Conservation (phyloP, 2,329 filamentous ascomycete genomes). For the Phialemonium atrogriseum region DNA sequence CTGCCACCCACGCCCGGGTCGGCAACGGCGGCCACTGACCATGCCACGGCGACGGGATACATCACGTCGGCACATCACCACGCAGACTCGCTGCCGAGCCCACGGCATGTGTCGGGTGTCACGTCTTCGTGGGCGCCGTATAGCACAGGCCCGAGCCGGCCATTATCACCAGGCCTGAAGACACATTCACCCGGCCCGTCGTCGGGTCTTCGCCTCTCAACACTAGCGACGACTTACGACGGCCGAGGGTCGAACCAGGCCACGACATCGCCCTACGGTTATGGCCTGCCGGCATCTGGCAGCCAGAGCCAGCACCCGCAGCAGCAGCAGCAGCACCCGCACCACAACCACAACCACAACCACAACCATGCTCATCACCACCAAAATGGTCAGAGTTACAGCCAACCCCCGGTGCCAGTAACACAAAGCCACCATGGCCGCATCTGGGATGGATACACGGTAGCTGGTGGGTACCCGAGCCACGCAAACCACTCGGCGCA, state of each 20-base stretch:
- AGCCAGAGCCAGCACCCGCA: too few relatives aligned
- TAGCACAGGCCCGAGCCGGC: constrained; percentile 29
- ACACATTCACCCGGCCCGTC: constrained; percentile 24
- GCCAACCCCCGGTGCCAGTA: background rate
- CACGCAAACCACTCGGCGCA: constrained; percentile 1
- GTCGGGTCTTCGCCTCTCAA: constrained; percentile 24
- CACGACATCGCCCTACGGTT: constrained; percentile 15
- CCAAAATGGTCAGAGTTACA: background rate
- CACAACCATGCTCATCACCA: background rate
- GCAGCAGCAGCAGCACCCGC: too few relatives aligned
- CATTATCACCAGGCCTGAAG: constrained; percentile 34
- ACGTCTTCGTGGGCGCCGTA: constrained; percentile 42
- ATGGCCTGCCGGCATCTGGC: too few relatives aligned
- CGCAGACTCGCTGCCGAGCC: constrained; percentile 43
- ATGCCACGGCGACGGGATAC: constrained; percentile 28
- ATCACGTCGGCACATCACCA: constrained; percentile 30
- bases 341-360: background rate
- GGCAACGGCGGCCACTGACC: constrained; percentile 24
- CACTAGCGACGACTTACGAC: constrained; percentile 29
- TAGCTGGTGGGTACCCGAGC: constrained; percentile 1
- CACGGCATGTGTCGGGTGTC: constrained; percentile 40
- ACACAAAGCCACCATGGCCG: background rate
- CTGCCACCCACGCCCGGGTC: constrained; percentile 38
- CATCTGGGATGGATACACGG: constrained; percentile 2
- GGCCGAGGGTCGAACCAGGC: constrained; percentile 13